Evolutionary conservation across 2,329 filamentous ascomycete species (phyloP), one percentile per base, ranked within the genome.

Genomic region (Pestalotiopsis sp.): DNA sequence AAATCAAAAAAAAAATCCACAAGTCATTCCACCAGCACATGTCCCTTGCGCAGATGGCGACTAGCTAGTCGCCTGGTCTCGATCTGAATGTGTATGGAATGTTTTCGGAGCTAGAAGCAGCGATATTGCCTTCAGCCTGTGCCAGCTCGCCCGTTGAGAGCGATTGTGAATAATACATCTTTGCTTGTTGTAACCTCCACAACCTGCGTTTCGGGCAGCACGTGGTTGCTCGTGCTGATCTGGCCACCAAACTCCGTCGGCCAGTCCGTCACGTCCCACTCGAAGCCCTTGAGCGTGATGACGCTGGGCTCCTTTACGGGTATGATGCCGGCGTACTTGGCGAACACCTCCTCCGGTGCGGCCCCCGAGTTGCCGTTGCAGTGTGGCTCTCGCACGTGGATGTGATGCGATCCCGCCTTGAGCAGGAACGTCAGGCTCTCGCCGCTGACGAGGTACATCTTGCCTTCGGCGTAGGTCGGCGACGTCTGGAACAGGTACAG

Each of bases 241-340:
- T 87, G 86, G 0, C 90, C 91, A 7, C 92, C 92, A 77, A 96
- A 92, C 75, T 88, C 85, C 0, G 92, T 97, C 72, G 87, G 82
- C 94, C 95, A 97, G 70, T 93, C 84, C 69, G 85, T 78, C 1
- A 99, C 93, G 80, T 99, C 94, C 96, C 96, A 99, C 78, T 97
- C 91, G 23, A 98, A 83, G 0, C 96, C 96, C 14, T 84, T 82
- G 0, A 93, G 97, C 7, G 90, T 91, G 74, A 99, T 94, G n/a
- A 86, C 80, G 61, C 93, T 91, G 3, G 91, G 89, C n/a, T 91
- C 93, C 68, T 90, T 92, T 25, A 98, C 82, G 0, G 96, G 96
- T 52, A 99, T 84, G 71, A 99, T 93, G 11, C 96, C 96, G 38
- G 97, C 87, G 76, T 97, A 90, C 77, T 93, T 91, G 6, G 88